A percentile compares a stretch with the other conserved stretches of the same genome.
Conservation (phyloP, 768 basidiomycete species). For the Candolleomyces eurysporus region DNA sequence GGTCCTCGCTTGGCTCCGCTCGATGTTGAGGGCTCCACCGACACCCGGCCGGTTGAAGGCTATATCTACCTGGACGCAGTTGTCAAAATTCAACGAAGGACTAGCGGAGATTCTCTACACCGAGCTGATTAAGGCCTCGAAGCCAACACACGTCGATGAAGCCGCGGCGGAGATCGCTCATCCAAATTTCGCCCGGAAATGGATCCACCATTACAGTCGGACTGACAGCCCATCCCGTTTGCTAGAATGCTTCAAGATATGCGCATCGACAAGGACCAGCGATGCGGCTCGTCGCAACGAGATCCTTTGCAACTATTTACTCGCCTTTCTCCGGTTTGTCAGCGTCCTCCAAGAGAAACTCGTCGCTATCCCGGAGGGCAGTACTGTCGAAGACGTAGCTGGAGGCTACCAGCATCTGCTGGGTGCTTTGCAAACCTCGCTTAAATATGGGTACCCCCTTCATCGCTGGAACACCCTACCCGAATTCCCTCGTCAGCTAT, state of each 20-base stretch:
- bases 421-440: not conserved
- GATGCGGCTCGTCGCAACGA: not conserved
- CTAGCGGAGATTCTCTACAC: not conserved
- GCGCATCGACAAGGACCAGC: not conserved
- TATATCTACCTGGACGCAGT: too few relatives aligned
- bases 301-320: not conserved
- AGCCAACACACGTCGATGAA: not conserved
- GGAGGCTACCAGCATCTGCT: not conserved
- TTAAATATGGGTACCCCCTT: not conserved
- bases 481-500: not conserved
- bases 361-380: not conserved
- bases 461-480: not conserved
- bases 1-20: not conserved
- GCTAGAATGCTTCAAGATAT: not conserved
- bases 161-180: not conserved
- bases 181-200: not conserved
- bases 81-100: too few relatives aligned
- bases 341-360: not conserved
- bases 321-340: not conserved
- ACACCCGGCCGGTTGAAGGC: too few relatives aligned
- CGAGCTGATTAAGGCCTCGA: not conserved
- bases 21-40: too few relatives aligned
- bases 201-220: not conserved
- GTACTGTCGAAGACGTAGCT: not conserved
- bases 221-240: not conserved